These are phyloP conservation scores for Osmanthus fragrans DNA, from an alignment of 257 asterid species.

Conservation along the genomic window DNA sequence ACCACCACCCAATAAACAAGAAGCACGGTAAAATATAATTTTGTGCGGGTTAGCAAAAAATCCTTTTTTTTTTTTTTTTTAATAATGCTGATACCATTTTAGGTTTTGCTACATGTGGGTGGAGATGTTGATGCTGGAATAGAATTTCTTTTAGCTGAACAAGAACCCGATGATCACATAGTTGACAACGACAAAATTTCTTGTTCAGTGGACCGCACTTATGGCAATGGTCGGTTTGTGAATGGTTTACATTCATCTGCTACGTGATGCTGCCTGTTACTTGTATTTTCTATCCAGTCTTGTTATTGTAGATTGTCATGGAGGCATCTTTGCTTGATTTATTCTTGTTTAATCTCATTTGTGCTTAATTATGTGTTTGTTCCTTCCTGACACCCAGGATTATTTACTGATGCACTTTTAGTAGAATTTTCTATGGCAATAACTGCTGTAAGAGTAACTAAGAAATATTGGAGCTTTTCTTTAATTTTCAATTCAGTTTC, in stretches of 20 bases:
- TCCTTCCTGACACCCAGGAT: background rate
- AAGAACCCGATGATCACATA: conserved; percentile 45
- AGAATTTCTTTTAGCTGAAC: conserved; percentile 65
- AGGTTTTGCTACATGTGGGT: conserved; percentile 59
- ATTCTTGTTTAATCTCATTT: conserved; percentile 7
- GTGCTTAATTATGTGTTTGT: background rate
- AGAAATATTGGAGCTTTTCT: conserved; percentile 3
- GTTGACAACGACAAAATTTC: conserved; percentile 41
- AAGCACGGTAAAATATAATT: conserved; percentile 5
- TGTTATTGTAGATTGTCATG: conserved; percentile 2
- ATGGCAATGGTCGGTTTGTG: conserved; percentile 44
- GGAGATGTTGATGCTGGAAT: conserved; percentile 83
- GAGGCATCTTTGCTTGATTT: conserved; percentile 13
- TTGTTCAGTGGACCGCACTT: conserved; percentile 32
- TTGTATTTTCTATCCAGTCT: background rate
- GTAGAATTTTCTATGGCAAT: conserved; percentile 1
- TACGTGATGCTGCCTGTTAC: conserved; percentile 12
- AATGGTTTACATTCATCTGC: conserved; percentile 22
- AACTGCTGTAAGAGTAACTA: conserved; percentile 9
- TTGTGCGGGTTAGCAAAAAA: conserved; percentile 5
- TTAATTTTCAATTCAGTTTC: background rate
- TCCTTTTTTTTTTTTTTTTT: background rate
- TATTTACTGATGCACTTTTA: background rate
- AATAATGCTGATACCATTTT: conserved; percentile 20
- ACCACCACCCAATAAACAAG: too few species aligned